Percentiles rank a stretch among this genome's conserved stretches.
phyloP scores from a whole-genome alignment of 192 early-diverging fungal species.

The Podila verticillata region DNA sequence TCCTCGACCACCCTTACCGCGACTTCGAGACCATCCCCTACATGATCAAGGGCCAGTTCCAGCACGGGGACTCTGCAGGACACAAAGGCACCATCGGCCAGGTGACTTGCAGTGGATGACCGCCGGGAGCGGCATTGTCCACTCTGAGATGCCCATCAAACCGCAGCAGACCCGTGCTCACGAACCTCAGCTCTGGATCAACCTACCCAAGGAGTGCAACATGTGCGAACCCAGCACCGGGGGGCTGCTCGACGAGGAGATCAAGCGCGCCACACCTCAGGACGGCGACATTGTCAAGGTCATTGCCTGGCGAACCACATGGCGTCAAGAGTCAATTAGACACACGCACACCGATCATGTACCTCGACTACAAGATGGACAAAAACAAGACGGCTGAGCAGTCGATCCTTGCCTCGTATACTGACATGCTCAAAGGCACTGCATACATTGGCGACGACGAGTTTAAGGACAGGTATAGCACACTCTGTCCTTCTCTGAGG shows the following conservation, averaged over 20 bases:
- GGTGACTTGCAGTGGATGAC: no score
- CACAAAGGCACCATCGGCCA: no score
- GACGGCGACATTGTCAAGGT: constrained; percentile 32
- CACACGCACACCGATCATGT: constrained; percentile 33
- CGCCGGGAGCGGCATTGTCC: constrained; percentile 25
- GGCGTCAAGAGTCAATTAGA: background rate
- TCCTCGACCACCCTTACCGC: no score
- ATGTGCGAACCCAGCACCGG: constrained; percentile 66
- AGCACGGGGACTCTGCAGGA: no score
- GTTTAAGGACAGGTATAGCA: constrained; percentile 15
- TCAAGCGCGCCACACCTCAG: constrained; percentile 33
- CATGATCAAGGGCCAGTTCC: no score
- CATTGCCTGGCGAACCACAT: constrained; percentile 1
- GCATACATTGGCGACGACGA: constrained; percentile 19
- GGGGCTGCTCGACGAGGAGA: constrained; percentile 38
- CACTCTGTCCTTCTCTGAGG: background rate
- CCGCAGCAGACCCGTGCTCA: constrained; percentile 48
- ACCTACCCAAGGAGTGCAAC: constrained; percentile 67
- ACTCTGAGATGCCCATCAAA: constrained; percentile 57
- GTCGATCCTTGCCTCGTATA: constrained; percentile 12
- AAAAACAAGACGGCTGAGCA: constrained; percentile 13
- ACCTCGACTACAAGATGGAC: constrained; percentile 29
- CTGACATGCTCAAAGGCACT: constrained; percentile 25
- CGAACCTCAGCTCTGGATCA: constrained; percentile 75
- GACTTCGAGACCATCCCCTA: no score